Evolutionary conservation across 192 early-diverging fungal species (phyloP).

Genomic region (Mortierella alpina): DNA sequence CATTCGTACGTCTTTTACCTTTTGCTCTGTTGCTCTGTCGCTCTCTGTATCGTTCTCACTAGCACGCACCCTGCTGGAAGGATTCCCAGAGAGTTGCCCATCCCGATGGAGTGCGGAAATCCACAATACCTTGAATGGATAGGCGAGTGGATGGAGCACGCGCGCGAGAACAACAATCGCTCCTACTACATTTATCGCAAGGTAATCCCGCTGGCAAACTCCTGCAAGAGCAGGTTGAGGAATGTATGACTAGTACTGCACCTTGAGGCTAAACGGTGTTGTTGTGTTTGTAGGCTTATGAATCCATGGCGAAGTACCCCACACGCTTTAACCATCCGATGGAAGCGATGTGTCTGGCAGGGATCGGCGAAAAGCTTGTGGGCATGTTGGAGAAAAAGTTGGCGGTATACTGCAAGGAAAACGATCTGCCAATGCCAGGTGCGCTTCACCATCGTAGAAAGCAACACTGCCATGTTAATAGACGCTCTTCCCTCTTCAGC

Average conservation of each 20-base stretch:
- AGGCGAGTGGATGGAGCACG: slow-evolving; percentile 73
- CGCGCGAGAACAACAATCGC: slow-evolving; percentile 58
- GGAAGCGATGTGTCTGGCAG: slow-evolving; percentile 68
- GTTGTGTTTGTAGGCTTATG: slow-evolving; percentile 59
- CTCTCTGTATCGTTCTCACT: not conserved
- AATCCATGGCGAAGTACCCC: slow-evolving; percentile 72
- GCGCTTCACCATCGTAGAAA: not conserved
- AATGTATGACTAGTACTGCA: not conserved
- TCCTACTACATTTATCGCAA: slow-evolving; percentile 70
- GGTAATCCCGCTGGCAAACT: slow-evolving; percentile 19
- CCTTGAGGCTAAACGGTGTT: not conserved
- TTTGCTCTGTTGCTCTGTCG: slow-evolving; percentile 5
- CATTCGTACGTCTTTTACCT: not conserved
- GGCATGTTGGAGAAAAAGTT: slow-evolving; percentile 65
- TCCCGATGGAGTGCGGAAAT: slow-evolving; percentile 66
- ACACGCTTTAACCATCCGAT: slow-evolving; percentile 65
- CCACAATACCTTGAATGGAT: slow-evolving; percentile 76
- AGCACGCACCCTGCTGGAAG: not conserved
- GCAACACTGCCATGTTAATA: slow-evolving; percentile 8
- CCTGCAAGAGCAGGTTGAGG: not conserved
- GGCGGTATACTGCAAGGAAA: slow-evolving; percentile 64
- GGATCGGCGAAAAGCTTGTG: slow-evolving; percentile 71
- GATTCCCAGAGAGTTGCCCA: not conserved
- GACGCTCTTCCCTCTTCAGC: not conserved
- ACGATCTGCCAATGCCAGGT: slow-evolving; percentile 56